Percentiles rank a stretch among this genome's conserved stretches.
Evolutionary conservation across 2,329 filamentous ascomycete genomes (phyloP).

Genomic region (Stachybotrys echinatus): DNA sequence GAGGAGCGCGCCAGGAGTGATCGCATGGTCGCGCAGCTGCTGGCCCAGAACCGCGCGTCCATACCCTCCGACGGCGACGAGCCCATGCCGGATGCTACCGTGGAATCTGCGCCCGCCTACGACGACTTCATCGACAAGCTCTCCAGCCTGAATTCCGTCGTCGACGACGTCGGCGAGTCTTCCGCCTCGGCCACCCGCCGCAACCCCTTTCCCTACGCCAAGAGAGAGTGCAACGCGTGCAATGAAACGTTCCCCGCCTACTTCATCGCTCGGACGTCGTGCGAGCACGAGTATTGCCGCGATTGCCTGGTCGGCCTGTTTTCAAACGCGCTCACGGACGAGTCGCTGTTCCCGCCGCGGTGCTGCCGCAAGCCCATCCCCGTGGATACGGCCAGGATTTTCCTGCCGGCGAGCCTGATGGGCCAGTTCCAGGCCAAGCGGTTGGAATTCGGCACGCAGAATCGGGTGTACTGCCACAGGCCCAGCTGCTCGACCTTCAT

Average conservation of each 20-base stretch:
- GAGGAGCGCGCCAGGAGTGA: neutral
- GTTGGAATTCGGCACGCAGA: conserved; percentile 39
- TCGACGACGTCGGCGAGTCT: neutral
- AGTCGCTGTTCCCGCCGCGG: conserved; percentile 46
- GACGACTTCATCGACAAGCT: neutral
- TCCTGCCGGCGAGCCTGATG: conserved; percentile 29
- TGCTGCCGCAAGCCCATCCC: conserved; percentile 43
- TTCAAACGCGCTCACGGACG: conserved; percentile 32
- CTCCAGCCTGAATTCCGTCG: neutral
- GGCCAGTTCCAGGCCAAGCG: conserved; percentile 36
- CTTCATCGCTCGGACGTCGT: conserved; percentile 14
- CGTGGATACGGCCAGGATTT: conserved; percentile 19
- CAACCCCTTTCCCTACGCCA: neutral
- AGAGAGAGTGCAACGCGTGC: neutral
- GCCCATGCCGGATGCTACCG: neutral
- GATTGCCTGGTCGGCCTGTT: conserved; percentile 40
- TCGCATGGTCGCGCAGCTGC: neutral
- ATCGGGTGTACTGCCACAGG: conserved; percentile 46
- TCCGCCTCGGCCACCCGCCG: neutral
- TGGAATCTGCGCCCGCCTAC: neutral
- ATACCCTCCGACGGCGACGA: neutral
- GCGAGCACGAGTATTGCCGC: conserved; percentile 46
- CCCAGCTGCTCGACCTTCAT: conserved; percentile 43
- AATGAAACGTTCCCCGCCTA: neutral
- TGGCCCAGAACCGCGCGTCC: no score